These are phyloP conservation scores for Grigorovia jiainica DNA, from an alignment of 805 yeast genomes.

Conservation along the genomic window DNA sequence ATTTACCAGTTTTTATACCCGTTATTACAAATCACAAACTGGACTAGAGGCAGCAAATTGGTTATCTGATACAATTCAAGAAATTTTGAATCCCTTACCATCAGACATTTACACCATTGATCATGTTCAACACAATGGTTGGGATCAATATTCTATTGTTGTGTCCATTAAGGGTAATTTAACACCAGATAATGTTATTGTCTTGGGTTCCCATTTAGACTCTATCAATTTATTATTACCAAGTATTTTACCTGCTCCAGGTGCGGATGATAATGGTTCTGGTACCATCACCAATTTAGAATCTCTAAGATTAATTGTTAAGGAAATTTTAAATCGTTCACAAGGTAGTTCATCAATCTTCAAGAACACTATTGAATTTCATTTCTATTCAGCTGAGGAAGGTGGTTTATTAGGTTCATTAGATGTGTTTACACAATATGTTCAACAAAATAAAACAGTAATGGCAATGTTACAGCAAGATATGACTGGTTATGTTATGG, in stretches of 20 bases:
- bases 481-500: slow-evolving; percentile 74
- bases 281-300: slow-evolving; percentile 77
- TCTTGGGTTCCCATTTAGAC: slow-evolving; percentile 87
- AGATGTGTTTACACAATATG: slow-evolving; percentile 53
- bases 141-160: slow-evolving; percentile 74
- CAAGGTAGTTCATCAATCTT: slow-evolving; percentile 35
- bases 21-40: slow-evolving; percentile 65
- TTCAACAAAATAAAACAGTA: slow-evolving; percentile 41
- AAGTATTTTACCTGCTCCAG: slow-evolving; percentile 63
- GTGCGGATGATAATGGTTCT: slow-evolving; percentile 92
- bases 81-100: slow-evolving; percentile 19
- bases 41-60: slow-evolving; percentile 67
- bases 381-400: slow-evolving; percentile 93
- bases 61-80: slow-evolving; percentile 42
- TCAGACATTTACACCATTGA: slow-evolving; percentile 34
- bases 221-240: slow-evolving; percentile 71
- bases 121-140: slow-evolving; percentile 51
- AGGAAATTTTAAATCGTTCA: slow-evolving; percentile 10
- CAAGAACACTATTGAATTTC: slow-evolving; percentile 76
- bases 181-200: slow-evolving; percentile 39
- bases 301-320: slow-evolving; percentile 54
- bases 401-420: slow-evolving; percentile 82
- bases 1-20: slow-evolving; percentile 61
- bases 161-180: slow-evolving; percentile 48
- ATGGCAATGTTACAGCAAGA: slow-evolving; percentile 89